phyloP scores from a whole-genome alignment of 2,329 filamentous ascomycete genomes.

The Lasiodiplodia gonubiensis region DNA sequence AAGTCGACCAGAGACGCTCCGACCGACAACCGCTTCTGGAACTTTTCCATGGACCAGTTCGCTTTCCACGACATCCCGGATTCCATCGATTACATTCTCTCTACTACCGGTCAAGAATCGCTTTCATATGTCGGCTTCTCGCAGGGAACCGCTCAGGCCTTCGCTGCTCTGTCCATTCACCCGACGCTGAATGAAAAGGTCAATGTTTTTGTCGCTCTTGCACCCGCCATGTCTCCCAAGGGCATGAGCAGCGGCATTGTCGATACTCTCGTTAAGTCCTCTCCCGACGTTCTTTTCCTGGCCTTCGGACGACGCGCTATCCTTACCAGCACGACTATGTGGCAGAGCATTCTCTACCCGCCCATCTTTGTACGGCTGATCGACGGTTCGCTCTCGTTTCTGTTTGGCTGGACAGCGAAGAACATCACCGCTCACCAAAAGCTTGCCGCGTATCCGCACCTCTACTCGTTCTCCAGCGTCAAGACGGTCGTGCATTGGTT shows the following conservation, averaged over 20 bases:
- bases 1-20: slow-evolving; percentile 82
- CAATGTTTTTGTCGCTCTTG: slow-evolving; percentile 94
- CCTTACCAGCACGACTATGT: slow-evolving; percentile 91
- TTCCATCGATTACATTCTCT: slow-evolving; percentile 88
- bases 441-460: slow-evolving; percentile 89
- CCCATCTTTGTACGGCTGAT: slow-evolving; percentile 90
- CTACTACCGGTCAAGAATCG: slow-evolving; percentile 79
- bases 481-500: slow-evolving; percentile 99
- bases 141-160: slow-evolving; percentile 95
- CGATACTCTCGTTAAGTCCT: slow-evolving; percentile 90
- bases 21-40: slow-evolving; percentile 81
- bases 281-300: slow-evolving; percentile 88
- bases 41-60: slow-evolving; percentile 98
- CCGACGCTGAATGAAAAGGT: slow-evolving; percentile 90
- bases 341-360: slow-evolving; percentile 94
- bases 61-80: slow-evolving; percentile 97
- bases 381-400: slow-evolving; percentile 77
- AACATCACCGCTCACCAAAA: slow-evolving; percentile 91
- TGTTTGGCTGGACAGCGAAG: slow-evolving; percentile 86
- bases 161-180: slow-evolving; percentile 90
- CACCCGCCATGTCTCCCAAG: slow-evolving; percentile 94
- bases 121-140: slow-evolving; percentile 97
- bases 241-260: slow-evolving; percentile 89
- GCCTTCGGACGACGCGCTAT: slow-evolving; percentile 92
- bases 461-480: slow-evolving; percentile 96